Evolutionary conservation across 2,329 filamentous ascomycete genomes (phyloP).

Genomic region (Monilinia aucupariae): DNA sequence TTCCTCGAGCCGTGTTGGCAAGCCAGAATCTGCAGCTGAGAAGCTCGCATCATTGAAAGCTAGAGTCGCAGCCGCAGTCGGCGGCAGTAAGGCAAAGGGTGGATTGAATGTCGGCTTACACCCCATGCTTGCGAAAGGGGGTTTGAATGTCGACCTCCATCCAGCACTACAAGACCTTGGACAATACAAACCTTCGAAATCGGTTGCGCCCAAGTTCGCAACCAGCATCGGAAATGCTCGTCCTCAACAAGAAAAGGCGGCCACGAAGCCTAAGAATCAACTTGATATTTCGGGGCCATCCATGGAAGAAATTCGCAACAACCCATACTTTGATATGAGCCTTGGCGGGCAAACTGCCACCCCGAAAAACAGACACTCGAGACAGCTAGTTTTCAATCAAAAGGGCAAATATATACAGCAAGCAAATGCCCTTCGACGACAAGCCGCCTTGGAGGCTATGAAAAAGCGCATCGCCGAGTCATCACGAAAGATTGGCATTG

Average conservation of each 20-base stretch:
- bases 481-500: conserved; percentile 83
- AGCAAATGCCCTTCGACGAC: conserved; percentile 79
- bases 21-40: conserved; percentile 55
- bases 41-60: conserved; percentile 73
- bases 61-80: conserved; percentile 69
- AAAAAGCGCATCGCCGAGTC: conserved; percentile 88
- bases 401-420: conserved; percentile 98
- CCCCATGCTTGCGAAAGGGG: conserved; percentile 38
- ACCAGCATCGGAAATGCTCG: conserved; percentile 39
- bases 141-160: conserved; percentile 41
- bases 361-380: conserved; percentile 61
- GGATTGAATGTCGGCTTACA: conserved; percentile 41
- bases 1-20: conserved; percentile 48
- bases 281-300: conserved; percentile 54
- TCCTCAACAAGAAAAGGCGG: conserved; percentile 38
- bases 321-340: conserved; percentile 78
- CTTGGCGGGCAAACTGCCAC: conserved; percentile 52
- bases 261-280: conserved; percentile 44
- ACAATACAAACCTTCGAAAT: conserved; percentile 42
- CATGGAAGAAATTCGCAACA: conserved; percentile 55
- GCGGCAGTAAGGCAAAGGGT: conserved; percentile 43
- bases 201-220: conserved; percentile 36
- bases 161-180: conserved; percentile 62
- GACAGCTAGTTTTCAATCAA: conserved; percentile 82
- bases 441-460: conserved; percentile 86